Conservation (phyloP, 768 basidiomycete genomes). For the Cubamyces sp. region DNA sequence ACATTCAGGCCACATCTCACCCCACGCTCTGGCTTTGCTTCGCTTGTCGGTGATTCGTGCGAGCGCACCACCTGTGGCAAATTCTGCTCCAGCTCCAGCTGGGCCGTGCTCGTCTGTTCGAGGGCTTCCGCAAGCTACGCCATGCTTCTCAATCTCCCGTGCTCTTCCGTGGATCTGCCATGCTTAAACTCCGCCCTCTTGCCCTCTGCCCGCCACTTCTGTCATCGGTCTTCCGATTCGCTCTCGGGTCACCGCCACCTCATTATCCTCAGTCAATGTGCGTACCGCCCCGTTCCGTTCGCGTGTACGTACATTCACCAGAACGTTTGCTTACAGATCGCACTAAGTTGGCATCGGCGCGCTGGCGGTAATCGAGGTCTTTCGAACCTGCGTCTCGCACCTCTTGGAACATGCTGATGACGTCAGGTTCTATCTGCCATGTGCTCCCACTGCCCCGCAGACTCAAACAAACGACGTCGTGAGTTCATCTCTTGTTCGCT, state of each 20-base stretch:
- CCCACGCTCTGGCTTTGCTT: neutral
- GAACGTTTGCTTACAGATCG: neutral
- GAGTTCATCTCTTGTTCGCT: too few relatives aligned
- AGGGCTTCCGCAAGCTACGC: neutral
- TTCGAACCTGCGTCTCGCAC: neutral
- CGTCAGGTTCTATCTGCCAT: neutral
- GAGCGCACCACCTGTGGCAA: neutral
- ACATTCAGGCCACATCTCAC: neutral
- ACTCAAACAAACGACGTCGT: too few relatives aligned
- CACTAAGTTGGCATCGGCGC: neutral
- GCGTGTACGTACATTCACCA: too few relatives aligned
- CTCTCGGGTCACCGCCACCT: too few relatives aligned
- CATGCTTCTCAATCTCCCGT: neutral
- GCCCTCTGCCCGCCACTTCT: neutral
- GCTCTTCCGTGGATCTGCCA: neutral
- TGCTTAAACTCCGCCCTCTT: neutral
- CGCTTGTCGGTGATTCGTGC: neutral
- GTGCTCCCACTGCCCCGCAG: too few relatives aligned
- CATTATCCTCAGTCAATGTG: too few relatives aligned
- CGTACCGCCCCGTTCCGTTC: too few relatives aligned
- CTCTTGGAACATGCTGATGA: neutral
- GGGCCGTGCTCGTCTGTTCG: neutral
- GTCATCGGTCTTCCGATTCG: neutral
- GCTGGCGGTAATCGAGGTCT: neutral
- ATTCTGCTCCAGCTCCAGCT: constrained; percentile 4